These are phyloP conservation scores for Corinectria fuckeliana DNA, from an alignment of 2,329 filamentous ascomycete genomes.

Conservation along the genomic window DNA sequence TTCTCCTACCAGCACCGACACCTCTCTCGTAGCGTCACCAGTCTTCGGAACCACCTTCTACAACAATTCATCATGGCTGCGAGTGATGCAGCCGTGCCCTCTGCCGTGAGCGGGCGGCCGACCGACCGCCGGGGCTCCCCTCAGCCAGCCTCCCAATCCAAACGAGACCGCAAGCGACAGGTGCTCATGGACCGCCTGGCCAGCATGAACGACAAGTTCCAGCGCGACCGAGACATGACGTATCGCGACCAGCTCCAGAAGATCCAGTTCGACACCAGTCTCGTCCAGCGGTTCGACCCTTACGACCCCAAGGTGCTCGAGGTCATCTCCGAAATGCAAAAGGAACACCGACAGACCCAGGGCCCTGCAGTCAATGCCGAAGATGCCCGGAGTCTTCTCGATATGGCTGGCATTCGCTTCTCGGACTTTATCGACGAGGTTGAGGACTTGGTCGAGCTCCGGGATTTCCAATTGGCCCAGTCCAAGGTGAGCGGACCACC, in stretches of 20 bases:
- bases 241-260: slow-evolving; percentile 91
- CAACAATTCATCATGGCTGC: slow-evolving; percentile 45
- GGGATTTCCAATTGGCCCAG: slow-evolving; percentile 82
- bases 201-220: slow-evolving; percentile 78
- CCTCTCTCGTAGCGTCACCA: not conserved
- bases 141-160: slow-evolving; percentile 63
- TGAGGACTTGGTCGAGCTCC: slow-evolving; percentile 85
- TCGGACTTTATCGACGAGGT: slow-evolving; percentile 84
- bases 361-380: slow-evolving; percentile 48
- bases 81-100: slow-evolving; percentile 45
- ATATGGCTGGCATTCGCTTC: slow-evolving; percentile 85
- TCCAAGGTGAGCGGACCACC: slow-evolving; percentile 71
- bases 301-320: slow-evolving; percentile 77
- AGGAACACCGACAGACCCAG: slow-evolving; percentile 58
- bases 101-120: slow-evolving; percentile 42
- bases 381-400: slow-evolving; percentile 62
- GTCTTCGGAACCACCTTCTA: not conserved
- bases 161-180: slow-evolving; percentile 89
- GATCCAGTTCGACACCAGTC: slow-evolving; percentile 87
- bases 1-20: not conserved
- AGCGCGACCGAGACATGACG: slow-evolving; percentile 79
- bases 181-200: slow-evolving; percentile 80
- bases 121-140: slow-evolving; percentile 47
- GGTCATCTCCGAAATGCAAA: slow-evolving; percentile 69
- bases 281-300: slow-evolving; percentile 85